Base-by-base conservation (phyloP, 257 asterid species). In the Schizonepeta tenuifolia region DNA sequence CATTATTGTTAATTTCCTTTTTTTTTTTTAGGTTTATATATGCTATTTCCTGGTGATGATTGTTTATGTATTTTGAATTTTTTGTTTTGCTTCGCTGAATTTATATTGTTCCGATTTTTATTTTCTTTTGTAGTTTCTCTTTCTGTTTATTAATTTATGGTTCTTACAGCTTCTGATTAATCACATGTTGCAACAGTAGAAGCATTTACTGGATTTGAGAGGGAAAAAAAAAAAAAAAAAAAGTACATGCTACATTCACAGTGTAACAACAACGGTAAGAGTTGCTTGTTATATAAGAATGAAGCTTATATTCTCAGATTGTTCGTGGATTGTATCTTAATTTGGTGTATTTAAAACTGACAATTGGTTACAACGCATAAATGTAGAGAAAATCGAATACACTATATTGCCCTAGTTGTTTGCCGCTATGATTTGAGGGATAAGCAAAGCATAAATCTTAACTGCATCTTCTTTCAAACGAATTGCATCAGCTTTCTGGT, bases 121-220 rank as follows among this genome's bases (percentile, higher is more conserved):
- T 7, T 35, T 7, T 35, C 8, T 7, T 1, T 35, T 7, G 4
- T 7, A 6, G 1, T 35, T 7, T 35, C 36, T 33, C 36, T 33
- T 6, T 33, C 36, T 33, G 6, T 1, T 24, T 24, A 24, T 24
- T 28, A 28, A 28, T 28, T 28, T 2, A 28, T 28, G 33, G 33
- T 28, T 28, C 33, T 3, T 28, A 28, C 33, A 28, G 33, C 33
- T 28, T 28, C 3, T 28, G 33, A 28, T 28, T 28, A 28, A 28
- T 28, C 33, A 28, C 4, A 28, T 4, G 33, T 28, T 28, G 33
- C 33, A 28, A 28, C 33, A 28, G 33, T 28, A 2, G 33, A 28
- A 51, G 69, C 26, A 40, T 69, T 41, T 68, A 65, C 47, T 67
- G 76, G 69, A 67, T 64, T 47, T 53, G 64, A 61, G 65, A 79